These are phyloP conservation scores for Chamaecyparis obtusa DNA, from an alignment of 75 land plant genomes.

Conservation along the genomic window DNA sequence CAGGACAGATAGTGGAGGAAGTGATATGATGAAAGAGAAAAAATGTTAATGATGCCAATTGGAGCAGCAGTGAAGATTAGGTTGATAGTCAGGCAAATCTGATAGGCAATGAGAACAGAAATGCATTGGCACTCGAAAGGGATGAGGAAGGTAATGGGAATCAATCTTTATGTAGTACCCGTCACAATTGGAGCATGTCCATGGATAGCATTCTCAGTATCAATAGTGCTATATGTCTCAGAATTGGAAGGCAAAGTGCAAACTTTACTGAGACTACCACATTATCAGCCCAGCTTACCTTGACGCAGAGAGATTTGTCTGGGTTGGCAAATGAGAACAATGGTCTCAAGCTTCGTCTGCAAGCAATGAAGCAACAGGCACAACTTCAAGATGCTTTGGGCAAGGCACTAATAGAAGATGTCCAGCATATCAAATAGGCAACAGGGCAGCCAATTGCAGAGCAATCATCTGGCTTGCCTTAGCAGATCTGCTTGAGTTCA, in stretches of 20 bases:
- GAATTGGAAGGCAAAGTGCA: constrained; percentile 46
- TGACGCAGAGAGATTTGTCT: constrained; percentile 64
- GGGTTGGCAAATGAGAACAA: constrained; percentile 63
- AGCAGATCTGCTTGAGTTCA: constrained; percentile 22
- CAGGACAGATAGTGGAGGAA: constrained; percentile 9
- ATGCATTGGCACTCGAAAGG: not conserved
- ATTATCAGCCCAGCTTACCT: constrained; percentile 42
- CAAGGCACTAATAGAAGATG: no score
- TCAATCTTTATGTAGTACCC: not conserved
- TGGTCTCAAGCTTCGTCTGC: constrained; percentile 69
- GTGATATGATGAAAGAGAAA: constrained; percentile 51
- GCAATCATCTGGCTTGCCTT: constrained; percentile 12
- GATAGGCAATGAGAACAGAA: constrained; percentile 22
- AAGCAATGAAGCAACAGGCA: constrained; percentile 80
- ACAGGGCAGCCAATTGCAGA: constrained; percentile 28
- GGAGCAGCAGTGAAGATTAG: constrained; percentile 62
- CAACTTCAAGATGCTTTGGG: constrained; percentile 53
- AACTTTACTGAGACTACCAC: constrained; percentile 48
- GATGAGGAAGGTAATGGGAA: not conserved
- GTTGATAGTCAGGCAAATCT: constrained; percentile 58
- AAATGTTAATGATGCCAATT: constrained; percentile 18
- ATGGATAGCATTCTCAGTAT: constrained; percentile 15
- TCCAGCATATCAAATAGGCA: constrained; percentile 9
- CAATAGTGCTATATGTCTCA: constrained; percentile 33
- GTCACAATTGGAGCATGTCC: constrained; percentile 18